Percentiles rank a stretch among this genome's conserved stretches.
These are phyloP conservation scores for Mycena rebaudengoi DNA, from an alignment of 768 basidiomycete genomes.

Conservation along the genomic window DNA sequence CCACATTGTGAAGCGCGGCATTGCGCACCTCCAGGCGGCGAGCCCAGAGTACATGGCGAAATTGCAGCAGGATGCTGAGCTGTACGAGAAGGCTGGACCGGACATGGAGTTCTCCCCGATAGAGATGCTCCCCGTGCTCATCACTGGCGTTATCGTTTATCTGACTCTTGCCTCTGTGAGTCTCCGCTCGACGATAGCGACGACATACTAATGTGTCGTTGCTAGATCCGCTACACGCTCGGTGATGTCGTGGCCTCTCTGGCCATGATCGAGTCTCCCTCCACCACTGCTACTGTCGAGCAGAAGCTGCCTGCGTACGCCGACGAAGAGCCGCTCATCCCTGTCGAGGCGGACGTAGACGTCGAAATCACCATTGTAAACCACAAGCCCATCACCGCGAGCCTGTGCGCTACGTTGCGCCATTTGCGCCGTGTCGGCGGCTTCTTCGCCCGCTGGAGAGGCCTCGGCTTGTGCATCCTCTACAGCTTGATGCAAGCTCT, in stretches of 20 bases:
- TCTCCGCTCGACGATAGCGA: too few species aligned
- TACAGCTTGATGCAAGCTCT: background rate
- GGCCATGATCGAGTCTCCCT: background rate
- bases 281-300: background rate
- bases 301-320: slow-evolving; percentile 3
- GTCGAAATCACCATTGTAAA: background rate
- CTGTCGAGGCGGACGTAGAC: background rate
- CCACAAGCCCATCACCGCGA: background rate
- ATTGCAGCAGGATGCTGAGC: background rate
- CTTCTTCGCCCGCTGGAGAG: background rate
- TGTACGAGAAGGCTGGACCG: background rate
- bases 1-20: background rate
- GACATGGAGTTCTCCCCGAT: background rate
- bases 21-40: background rate
- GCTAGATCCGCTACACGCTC: background rate
- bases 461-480: background rate
- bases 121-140: background rate
- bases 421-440: background rate
- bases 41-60: background rate
- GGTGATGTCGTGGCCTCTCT: background rate
- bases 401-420: background rate
- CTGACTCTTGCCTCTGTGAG: background rate
- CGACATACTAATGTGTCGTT: too few species aligned
- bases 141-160: background rate
- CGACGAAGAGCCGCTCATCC: background rate